Conservation (phyloP, 176 grass and related monocot species). For the Otatea glauca region DNA sequence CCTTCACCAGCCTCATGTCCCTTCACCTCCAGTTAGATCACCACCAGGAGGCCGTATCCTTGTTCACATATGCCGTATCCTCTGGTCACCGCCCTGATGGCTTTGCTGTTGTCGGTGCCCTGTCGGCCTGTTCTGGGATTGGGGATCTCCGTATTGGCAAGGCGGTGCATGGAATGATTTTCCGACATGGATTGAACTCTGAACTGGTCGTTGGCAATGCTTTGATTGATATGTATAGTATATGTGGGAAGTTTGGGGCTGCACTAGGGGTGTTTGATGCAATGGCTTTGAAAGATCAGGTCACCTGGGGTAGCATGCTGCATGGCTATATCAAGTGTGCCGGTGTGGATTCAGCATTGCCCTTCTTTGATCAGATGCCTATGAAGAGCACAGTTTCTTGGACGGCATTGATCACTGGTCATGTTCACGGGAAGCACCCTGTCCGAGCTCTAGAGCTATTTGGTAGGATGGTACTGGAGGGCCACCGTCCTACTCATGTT, state of each 20-base stretch:
- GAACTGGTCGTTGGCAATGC: constrained; percentile 59
- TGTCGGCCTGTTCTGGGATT: constrained; percentile 33
- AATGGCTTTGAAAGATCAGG: constrained; percentile 52
- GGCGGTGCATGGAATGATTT: constrained; percentile 45
- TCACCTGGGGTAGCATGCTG: constrained; percentile 68
- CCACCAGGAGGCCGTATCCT: constrained; percentile 44
- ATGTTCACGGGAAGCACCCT: constrained; percentile 60
- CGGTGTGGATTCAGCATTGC: constrained; percentile 31
- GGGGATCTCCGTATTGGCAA: constrained; percentile 15
- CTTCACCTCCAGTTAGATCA: constrained; percentile 39
- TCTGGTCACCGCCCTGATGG: constrained; percentile 43
- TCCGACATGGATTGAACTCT: constrained; percentile 30
- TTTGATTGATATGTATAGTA: constrained; percentile 64
- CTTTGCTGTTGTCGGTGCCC: constrained; percentile 47
- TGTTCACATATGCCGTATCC: constrained; percentile 6
- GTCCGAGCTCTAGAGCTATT: constrained; percentile 62
- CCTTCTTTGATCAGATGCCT: constrained; percentile 60
- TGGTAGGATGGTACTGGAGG: constrained; percentile 54
- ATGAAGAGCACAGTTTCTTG: constrained; percentile 49
- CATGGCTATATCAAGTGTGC: constrained; percentile 56
- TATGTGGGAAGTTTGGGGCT: constrained; percentile 40
- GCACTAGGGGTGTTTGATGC: constrained; percentile 41
- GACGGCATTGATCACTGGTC: constrained; percentile 64
- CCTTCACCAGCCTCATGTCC: constrained; percentile 65
- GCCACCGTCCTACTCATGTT: constrained; percentile 52